Percentiles rank a stretch among this genome's conserved stretches.
Conservation (phyloP, 768 basidiomycete species). For the Lactarius vividus region DNA sequence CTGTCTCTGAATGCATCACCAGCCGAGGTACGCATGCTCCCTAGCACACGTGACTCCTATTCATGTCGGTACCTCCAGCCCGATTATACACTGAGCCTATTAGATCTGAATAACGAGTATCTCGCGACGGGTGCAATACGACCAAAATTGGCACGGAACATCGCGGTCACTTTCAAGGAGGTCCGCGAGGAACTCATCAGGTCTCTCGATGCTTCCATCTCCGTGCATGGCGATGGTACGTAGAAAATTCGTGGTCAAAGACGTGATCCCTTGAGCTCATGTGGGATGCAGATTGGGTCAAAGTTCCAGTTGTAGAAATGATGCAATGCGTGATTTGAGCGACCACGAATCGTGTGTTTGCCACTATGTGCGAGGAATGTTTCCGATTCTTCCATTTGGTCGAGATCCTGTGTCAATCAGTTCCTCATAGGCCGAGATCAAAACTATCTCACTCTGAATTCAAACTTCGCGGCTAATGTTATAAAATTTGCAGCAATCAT, state of each 20-base stretch:
- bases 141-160: neutral
- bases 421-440: neutral
- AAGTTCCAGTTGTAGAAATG: neutral
- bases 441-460: neutral
- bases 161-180: neutral
- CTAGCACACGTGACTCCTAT: too few relatives aligned
- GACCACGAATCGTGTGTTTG: neutral
- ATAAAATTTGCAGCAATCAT: neutral
- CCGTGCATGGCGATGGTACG: too few relatives aligned
- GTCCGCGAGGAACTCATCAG: neutral
- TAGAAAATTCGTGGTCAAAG: too few relatives aligned
- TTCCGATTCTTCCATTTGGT: too few relatives aligned
- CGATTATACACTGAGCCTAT: too few relatives aligned
- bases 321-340: neutral
- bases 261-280: neutral
- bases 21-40: too few relatives aligned
- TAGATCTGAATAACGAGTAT: neutral
- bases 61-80: too few relatives aligned
- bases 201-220: neutral
- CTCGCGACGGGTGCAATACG: neutral
- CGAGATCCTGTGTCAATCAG: neutral
- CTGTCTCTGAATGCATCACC: too few relatives aligned
- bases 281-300: neutral
- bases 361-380: too few relatives aligned
- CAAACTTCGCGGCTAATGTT: neutral